Evolutionary conservation across 1,284 basidiomycete species (phyloP), one percentile per base, ranked within the genome.

Genomic region (Microbotryum lychnidis-dioicae): DNA sequence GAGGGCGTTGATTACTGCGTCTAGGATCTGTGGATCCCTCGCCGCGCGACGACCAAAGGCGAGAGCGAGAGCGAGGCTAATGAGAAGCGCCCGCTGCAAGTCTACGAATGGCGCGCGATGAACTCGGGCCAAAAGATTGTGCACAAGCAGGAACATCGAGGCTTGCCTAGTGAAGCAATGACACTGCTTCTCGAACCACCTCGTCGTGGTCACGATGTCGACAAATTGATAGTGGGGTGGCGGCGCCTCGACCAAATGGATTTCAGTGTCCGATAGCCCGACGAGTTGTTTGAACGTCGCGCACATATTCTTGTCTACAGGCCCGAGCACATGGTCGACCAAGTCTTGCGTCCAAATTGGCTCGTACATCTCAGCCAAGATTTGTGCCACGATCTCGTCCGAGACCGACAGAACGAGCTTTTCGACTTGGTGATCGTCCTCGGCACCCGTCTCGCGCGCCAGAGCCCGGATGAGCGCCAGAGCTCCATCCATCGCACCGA

Each of bases 81-180:
- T 85, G 37, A 93, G 73, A 33, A 87, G 77, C 7, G 92, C 84
- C 50, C 85, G 75, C 73, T 96, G 90, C 71, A 96, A 90, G 72
- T 90, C 89, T 65, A 94, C 81, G 49, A 97, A 80, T n/a, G 84
- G 84, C 0, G 84, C 83, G 3, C 77, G 75, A 62, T 87, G 81
- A 31, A 92, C 77, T 47, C 80, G 79, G 8, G 84, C 79, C 66
- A 94, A 84, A 10, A 94, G 77, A 57, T 84, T 82, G 59, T 87
- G 84, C 23, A 91, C 73, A 49, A 89, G 80, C 66, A 90, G 86
- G 73, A 90, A 92, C 3, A 84, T 83, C 54, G 83, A 61, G 4
- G 66, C 56, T 2, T 60, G 45, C 6, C 51, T 47, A 4, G 42
- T 47, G 49, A 69, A 58, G 33, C 61, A 54, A 6, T 37, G 10